Percentiles rank a stretch among this genome's conserved stretches.
Conservation (phyloP, 805 yeast genomes). For the Peterozyma toletana region DNA sequence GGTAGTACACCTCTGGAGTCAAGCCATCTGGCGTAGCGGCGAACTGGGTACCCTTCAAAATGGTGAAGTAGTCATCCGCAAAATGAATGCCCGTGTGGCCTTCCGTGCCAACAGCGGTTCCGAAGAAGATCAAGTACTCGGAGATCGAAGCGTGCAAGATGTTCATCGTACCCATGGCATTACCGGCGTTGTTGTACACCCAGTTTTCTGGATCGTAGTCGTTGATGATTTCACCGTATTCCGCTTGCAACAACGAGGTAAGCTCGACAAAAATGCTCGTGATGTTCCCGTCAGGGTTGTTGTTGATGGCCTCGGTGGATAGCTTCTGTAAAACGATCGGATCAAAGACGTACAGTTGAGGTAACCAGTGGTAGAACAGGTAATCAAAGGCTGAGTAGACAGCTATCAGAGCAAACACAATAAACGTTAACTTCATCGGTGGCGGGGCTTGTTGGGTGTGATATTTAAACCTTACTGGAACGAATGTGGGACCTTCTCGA, state of each 20-base stretch:
- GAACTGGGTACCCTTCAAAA: constrained; percentile 68
- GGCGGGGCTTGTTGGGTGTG: too few relatives aligned
- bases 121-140: constrained; percentile 90
- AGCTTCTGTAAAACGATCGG: constrained; percentile 49
- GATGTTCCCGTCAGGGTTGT: constrained; percentile 50
- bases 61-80: constrained; percentile 96
- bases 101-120: constrained; percentile 89
- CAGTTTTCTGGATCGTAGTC: constrained; percentile 73
- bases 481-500: too few relatives aligned
- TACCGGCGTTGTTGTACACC: constrained; percentile 97
- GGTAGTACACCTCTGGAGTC: constrained; percentile 62
- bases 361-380: constrained; percentile 59
- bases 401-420: too few relatives aligned
- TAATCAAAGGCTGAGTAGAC: constrained; percentile 19
- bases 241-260: constrained; percentile 46
- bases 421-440: too few relatives aligned
- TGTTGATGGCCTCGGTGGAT: constrained; percentile 44
- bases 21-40: constrained; percentile 66
- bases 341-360: constrained; percentile 66
- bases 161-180: constrained; percentile 97
- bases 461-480: too few relatives aligned
- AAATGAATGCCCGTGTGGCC: constrained; percentile 95
- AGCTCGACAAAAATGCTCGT: constrained; percentile 58
- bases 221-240: constrained; percentile 72
- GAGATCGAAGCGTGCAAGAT: constrained; percentile 91